phyloP scores from a whole-genome alignment of 148 eudicot genomes.

The Polygonum aviculare region DNA sequence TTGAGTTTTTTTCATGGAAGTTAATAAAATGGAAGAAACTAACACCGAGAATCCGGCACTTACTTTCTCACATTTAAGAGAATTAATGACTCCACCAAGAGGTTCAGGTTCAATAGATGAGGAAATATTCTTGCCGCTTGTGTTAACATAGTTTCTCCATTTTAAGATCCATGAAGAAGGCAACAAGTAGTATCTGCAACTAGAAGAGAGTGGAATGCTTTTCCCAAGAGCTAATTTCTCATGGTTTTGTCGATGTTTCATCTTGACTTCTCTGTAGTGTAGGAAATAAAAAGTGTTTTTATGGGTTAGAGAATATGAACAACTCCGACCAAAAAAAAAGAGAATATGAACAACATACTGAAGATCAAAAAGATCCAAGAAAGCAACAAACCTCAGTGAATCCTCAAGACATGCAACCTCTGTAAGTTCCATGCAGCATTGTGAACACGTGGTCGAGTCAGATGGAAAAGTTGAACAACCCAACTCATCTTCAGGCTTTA shows the following conservation, averaged over 20 bases:
- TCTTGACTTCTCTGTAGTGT: slow-evolving; percentile 64
- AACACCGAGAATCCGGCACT: not conserved
- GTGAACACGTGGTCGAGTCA: slow-evolving; percentile 58
- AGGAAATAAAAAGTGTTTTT: slow-evolving; percentile 14
- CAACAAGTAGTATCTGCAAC: slow-evolving; percentile 63
- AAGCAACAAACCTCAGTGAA: slow-evolving; percentile 41
- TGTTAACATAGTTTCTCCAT: slow-evolving; percentile 66
- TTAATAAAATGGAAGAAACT: not conserved
- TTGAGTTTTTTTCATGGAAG: not conserved
- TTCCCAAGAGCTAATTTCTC: slow-evolving; percentile 78
- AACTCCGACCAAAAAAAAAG: too few relatives aligned
- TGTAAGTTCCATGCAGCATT: slow-evolving; percentile 53
- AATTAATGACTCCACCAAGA: slow-evolving; percentile 35
- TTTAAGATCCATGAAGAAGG: slow-evolving; percentile 84
- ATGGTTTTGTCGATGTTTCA: slow-evolving; percentile 78
- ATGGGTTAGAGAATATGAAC: not conserved
- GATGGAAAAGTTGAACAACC: slow-evolving; percentile 66
- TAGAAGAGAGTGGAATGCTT: slow-evolving; percentile 32
- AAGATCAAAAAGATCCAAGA: slow-evolving; percentile 1
- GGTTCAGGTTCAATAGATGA: slow-evolving; percentile 54
- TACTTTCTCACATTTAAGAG: slow-evolving; percentile 68
- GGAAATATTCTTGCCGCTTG: slow-evolving; percentile 60
- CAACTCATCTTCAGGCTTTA: slow-evolving; percentile 70
- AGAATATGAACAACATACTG: not conserved
- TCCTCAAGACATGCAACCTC: slow-evolving; percentile 69